Percentiles rank a stretch among this genome's conserved stretches.
Evolutionary conservation across 441 rosid genomes (phyloP).

Genomic region (Daphne laureola): DNA sequence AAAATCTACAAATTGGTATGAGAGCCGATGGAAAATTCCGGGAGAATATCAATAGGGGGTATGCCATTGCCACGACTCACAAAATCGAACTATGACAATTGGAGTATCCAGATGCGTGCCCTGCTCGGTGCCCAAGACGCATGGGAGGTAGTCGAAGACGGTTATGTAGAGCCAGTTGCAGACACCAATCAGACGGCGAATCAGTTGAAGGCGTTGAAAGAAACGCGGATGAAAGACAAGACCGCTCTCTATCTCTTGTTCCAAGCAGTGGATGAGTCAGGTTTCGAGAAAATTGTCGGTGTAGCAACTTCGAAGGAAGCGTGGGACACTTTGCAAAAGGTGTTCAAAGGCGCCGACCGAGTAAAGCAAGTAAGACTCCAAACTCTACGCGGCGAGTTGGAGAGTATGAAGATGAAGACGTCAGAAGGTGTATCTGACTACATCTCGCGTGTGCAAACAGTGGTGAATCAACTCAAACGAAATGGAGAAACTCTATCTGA

Average conservation of each 20-base stretch:
- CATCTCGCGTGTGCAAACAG: neutral
- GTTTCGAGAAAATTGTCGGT: constrained; percentile 7
- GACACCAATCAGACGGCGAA: neutral
- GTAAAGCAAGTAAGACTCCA: neutral
- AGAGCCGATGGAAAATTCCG: no score
- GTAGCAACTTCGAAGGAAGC: constrained; percentile 3
- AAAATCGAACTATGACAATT: no score
- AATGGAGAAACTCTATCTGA: neutral
- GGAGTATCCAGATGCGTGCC: no score
- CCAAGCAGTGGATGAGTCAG: constrained; percentile 8
- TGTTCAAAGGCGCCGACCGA: neutral
- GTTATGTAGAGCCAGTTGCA: neutral
- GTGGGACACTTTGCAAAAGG: neutral
- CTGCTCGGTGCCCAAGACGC: neutral
- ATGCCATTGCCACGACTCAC: no score
- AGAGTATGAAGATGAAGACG: neutral
- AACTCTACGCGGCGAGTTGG: neutral
- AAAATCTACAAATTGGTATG: no score
- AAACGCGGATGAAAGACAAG: constrained; percentile 4
- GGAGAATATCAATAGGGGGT: no score
- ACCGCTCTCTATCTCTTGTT: neutral
- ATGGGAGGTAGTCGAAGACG: neutral
- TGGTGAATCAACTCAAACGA: neutral
- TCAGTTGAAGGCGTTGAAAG: constrained; percentile 1
- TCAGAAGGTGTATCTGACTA: neutral